These are phyloP conservation scores for Penicillium sp. DNA, from an alignment of 2,329 filamentous ascomycete species.

Conservation along the genomic window DNA sequence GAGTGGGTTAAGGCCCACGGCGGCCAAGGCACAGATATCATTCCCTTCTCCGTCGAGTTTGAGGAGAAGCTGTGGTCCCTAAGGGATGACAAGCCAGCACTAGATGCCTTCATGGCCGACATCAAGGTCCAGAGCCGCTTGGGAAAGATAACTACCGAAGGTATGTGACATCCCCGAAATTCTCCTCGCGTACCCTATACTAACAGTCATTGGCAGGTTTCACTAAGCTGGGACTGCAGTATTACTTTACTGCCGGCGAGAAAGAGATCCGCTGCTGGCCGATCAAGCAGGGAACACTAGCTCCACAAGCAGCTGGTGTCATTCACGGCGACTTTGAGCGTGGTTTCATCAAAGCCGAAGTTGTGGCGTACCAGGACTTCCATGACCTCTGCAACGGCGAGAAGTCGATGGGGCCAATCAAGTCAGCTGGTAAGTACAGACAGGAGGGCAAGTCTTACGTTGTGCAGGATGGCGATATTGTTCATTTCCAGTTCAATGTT, in stretches of 20 bases:
- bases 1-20: slow-evolving; percentile 7
- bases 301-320: slow-evolving; percentile 5
- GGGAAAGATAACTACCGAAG: slow-evolving; percentile 1
- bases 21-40: neutral
- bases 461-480: neutral
- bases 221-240: slow-evolving; percentile 5
- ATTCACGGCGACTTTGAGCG: slow-evolving; percentile 7
- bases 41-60: slow-evolving; percentile 9
- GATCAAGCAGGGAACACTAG: neutral
- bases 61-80: slow-evolving; percentile 7
- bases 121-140: neutral
- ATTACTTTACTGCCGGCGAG: slow-evolving; percentile 8
- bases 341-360: slow-evolving; percentile 8
- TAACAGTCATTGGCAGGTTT: slow-evolving; percentile 1
- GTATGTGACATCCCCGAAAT: neutral
- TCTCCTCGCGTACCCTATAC: neutral
- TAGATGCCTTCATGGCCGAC: slow-evolving; percentile 1
- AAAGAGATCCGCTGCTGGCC: slow-evolving; percentile 8
- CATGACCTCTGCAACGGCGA: slow-evolving; percentile 3
- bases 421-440: slow-evolving; percentile 4
- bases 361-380: slow-evolving; percentile 8
- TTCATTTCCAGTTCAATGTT: slow-evolving; percentile 3
- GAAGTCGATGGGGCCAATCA: slow-evolving; percentile 6
- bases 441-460: slow-evolving; percentile 5
- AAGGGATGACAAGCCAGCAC: neutral